Base-by-base conservation (phyloP, 805 yeast genomes). In the Metschnikowia reukaufii region DNA sequence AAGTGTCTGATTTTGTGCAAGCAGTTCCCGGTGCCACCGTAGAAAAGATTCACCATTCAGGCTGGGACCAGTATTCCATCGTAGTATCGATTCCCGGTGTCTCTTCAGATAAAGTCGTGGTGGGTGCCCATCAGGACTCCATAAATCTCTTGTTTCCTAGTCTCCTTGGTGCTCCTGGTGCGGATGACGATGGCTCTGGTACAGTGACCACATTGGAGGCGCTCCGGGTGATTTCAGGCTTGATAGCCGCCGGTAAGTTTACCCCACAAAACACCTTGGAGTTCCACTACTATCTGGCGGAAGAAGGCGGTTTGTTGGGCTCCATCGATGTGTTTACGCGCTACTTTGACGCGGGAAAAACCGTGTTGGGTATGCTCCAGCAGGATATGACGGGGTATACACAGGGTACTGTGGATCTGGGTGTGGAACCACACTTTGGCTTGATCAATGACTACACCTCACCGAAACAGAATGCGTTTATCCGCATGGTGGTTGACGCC, bases 201-300 rank as follows among this genome's bases (percentile, higher is more conserved):
- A 84, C 91, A 4, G 82, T 85, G 4, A 84, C 96, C 2, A 77
- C 80, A 27, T 65, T 90, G 45, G 96, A 90, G 63, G 82, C 90
- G 1, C 76, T 90, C 57, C 76, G 94, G 54, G 66, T 86, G 13
- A 67, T 88, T 21, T 64, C 78, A 6, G 71, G 67, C 30, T 63
- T 64, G 19, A 60, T 63, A 43, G 59, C 52, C 16, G 39, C 54
- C 4, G 66, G 67, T 2, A 68, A 72, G 0, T 75, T 76, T 54
- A 57, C 67, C 48, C 89, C 91, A 12, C 67, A 76, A 36, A 88
- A 89, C 66, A 81, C 96, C 0, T 66, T 92, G 16, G 96, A 92
- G 64, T 91, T 92, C 71, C 98, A 92, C 67, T 92, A 89, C 75
- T 92, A 89, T 70, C 81, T 96, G 21, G 98, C 96, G 1, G 98